Base-by-base conservation (phyloP, 495 filamentous ascomycete species). In the Aspergillus nanangensis region DNA sequence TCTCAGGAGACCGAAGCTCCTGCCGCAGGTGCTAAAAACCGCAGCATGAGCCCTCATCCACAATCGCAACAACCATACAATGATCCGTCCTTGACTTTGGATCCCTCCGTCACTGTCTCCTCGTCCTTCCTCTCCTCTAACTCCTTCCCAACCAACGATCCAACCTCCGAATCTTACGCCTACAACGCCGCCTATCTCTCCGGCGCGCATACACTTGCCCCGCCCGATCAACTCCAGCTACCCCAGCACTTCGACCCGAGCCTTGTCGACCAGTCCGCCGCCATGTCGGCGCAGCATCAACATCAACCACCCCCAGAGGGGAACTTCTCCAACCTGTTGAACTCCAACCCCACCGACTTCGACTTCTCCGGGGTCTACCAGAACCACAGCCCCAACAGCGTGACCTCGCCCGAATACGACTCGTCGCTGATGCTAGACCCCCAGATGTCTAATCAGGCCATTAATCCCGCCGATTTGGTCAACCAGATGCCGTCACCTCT, bases 401-500 rank as follows among this genome's bases (percentile, higher is more conserved):
- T 52, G n/a, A 50, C 56, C 24, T 55, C 55, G 8, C 47, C 68
- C 15, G 61, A 65, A 17, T 65, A 68, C 45, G 62, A 67, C 45
- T 64, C 70, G 38, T 65, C 68, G 17, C 50, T 67, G 20, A 46
- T 78, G 52, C 51, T 78, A 18, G 73, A 78, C 46, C 67, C 71
- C n/a, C 70, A 72, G 47, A 60, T 69, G 52, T 66, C 71, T 15
- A 48, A 57, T 25, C 54, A 60, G 27, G 71, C 71, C 0, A 67
- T 83, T 48, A 78, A 84, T 38, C 83, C 83, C 25, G 77, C 77
- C 43, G 77, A 84, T 51, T 71, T 88, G 44, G 77, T 87, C 66
- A 82, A 79, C 63, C 82, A 84, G 58, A 86, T 88, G 70, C 74
- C 84, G 38, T 80, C 82, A 25, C 74, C 82, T 11, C 86, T 86